phyloP scores from a whole-genome alignment of 1,139 yeast species.

The Candida labiduridarum region DNA sequence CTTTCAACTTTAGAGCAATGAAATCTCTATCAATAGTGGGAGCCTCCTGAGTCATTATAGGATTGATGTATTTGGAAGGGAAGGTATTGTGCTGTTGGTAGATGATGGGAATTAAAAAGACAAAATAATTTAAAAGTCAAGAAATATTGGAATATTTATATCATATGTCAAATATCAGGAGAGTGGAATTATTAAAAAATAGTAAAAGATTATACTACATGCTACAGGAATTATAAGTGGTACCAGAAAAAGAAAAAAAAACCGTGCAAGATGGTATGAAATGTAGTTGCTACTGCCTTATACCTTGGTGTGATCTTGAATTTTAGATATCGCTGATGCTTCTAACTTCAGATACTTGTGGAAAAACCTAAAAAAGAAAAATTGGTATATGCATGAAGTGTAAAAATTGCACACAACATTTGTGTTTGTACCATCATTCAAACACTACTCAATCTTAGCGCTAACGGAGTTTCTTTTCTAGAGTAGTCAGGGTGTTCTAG shows the following conservation, averaged over 20 bases:
- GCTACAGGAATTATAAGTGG: neutral
- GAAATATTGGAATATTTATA: neutral
- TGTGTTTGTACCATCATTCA: no score
- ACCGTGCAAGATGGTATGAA: neutral
- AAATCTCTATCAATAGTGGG: neutral
- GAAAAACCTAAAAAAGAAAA: neutral
- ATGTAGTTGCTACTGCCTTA: no score
- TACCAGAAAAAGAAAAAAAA: neutral
- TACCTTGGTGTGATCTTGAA: no score
- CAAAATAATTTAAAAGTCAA: neutral
- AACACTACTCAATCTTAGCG: no score
- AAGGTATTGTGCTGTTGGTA: neutral
- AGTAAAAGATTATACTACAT: neutral
- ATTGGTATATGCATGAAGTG: no score
- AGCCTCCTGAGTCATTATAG: neutral
- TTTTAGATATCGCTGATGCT: neutral
- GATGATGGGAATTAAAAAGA: neutral
- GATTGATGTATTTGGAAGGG: neutral
- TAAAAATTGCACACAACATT: no score
- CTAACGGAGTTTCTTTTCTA: no score
- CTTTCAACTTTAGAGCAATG: conserved; percentile 2
- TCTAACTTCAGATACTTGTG: neutral
- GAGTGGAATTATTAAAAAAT: conserved; percentile 1
- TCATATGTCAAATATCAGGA: neutral
- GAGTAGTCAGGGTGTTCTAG: no score